Percentiles rank a stretch among this genome's conserved stretches.
Evolutionary conservation across 345 rosid species (phyloP).

Genomic region (Lagerstroemia speciosa): DNA sequence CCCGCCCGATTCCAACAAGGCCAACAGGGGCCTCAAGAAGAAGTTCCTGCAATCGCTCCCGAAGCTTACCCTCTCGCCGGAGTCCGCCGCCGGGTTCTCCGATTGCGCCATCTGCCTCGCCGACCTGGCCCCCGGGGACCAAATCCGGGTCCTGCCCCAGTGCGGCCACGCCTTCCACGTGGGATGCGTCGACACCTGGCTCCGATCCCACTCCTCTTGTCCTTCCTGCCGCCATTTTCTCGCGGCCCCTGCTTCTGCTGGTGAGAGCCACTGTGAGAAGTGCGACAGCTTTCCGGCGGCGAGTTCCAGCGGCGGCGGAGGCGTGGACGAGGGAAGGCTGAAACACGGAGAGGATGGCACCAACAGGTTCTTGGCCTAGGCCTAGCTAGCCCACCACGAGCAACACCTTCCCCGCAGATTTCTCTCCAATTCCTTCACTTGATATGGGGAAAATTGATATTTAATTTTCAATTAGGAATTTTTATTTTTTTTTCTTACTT

Average conservation of each 20-base stretch:
- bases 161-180: constrained; percentile 42
- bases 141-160: constrained; percentile 28
- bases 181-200: constrained; percentile 42
- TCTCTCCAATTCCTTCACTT: too few relatives aligned
- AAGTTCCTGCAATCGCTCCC: constrained; percentile 33
- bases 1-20: constrained; percentile 16
- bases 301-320: too few relatives aligned
- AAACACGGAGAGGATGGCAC: too few relatives aligned
- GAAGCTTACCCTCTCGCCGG: constrained; percentile 21
- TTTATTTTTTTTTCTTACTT: too few relatives aligned
- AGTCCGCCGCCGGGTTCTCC: constrained; percentile 14
- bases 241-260: background rate
- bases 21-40: constrained; percentile 30
- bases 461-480: too few relatives aligned
- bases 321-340: too few relatives aligned
- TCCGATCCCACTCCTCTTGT: constrained; percentile 34
- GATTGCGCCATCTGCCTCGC: constrained; percentile 46
- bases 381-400: too few relatives aligned
- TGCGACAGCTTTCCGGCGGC: constrained; percentile 9
- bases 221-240: constrained; percentile 33
- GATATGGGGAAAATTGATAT: too few relatives aligned
- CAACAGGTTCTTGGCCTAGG: too few relatives aligned
- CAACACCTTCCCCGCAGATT: too few relatives aligned
- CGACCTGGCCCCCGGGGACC: constrained; percentile 35
- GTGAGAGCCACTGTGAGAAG: background rate